phyloP scores from a whole-genome alignment of 306 rosid genomes.

The Lathyrus sativus region DNA sequence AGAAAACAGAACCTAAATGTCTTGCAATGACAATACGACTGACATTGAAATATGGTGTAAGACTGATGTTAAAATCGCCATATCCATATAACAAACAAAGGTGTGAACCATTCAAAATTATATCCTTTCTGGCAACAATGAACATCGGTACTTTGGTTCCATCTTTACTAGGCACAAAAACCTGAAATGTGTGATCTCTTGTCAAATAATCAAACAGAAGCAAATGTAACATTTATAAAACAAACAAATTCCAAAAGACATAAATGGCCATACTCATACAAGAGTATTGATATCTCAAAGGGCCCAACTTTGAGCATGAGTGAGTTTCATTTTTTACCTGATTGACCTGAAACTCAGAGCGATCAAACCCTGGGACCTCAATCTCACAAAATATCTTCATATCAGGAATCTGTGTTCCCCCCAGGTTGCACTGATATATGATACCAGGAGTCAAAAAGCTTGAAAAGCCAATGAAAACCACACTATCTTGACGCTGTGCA shows the following conservation, averaged over 20 bases:
- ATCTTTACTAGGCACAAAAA: slow-evolving; percentile 77
- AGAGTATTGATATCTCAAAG: too few relatives aligned
- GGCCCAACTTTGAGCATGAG: too few relatives aligned
- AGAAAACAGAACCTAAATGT: too few relatives aligned
- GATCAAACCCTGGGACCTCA: slow-evolving; percentile 74
- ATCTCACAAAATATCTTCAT: slow-evolving; percentile 86
- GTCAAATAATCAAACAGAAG: too few relatives aligned
- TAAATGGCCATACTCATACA: too few relatives aligned
- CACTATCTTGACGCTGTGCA: slow-evolving; percentile 69
- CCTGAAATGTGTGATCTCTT: too few relatives aligned
- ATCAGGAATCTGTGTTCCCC: slow-evolving; percentile 56
- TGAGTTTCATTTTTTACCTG: too few relatives aligned
- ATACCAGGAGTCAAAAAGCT: slow-evolving; percentile 88
- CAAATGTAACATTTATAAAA: too few relatives aligned
- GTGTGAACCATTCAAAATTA: too few relatives aligned
- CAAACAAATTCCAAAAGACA: too few relatives aligned
- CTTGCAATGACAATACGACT: too few relatives aligned
- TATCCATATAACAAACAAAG: slow-evolving; percentile 73
- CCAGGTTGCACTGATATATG: slow-evolving; percentile 77
- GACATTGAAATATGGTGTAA: slow-evolving; percentile 77
- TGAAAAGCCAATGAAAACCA: slow-evolving; percentile 68
- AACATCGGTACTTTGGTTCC: slow-evolving; percentile 85
- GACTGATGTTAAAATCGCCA: slow-evolving; percentile 82
- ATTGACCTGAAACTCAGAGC: slow-evolving; percentile 66
- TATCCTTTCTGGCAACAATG: too few relatives aligned